Conservation (phyloP, 306 rosid species). For the Psophocarpus tetragonolobus region DNA sequence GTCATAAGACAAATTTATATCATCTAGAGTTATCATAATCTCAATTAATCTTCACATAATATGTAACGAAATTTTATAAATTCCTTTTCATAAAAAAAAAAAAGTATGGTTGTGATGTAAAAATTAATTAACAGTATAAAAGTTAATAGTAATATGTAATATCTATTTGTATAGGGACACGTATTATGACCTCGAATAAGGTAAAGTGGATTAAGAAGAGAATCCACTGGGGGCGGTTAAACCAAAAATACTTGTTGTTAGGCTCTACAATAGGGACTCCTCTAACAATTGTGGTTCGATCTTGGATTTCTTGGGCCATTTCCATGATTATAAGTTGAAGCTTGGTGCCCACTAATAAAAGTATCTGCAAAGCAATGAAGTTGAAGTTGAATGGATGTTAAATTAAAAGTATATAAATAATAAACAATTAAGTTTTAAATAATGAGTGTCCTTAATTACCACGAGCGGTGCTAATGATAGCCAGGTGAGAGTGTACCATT, state of each 20-base stretch:
- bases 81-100: no score
- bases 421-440: neutral
- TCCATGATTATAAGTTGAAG: conserved; percentile 64
- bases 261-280: conserved; percentile 67
- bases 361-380: conserved; percentile 43
- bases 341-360: conserved; percentile 59
- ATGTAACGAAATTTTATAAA: no score
- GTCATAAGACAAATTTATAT: neutral
- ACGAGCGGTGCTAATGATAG: conserved; percentile 56
- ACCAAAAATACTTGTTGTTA: conserved; percentile 69
- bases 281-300: conserved; percentile 54
- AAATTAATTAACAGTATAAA: no score
- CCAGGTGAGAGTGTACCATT: conserved; percentile 62
- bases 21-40: neutral
- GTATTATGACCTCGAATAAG: conserved; percentile 41
- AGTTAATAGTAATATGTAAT: no score
- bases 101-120: no score
- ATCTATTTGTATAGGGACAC: no score
- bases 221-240: conserved; percentile 64
- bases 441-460: conserved; percentile 35
- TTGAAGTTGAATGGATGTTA: neutral
- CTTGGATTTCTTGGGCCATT: conserved; percentile 79
- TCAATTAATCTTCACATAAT: no score
- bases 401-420: no score
- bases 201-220: conserved; percentile 63